Evolutionary conservation across 2,329 filamentous ascomycete species (phyloP).

Genomic region (Plenodomus lindquistii): DNA sequence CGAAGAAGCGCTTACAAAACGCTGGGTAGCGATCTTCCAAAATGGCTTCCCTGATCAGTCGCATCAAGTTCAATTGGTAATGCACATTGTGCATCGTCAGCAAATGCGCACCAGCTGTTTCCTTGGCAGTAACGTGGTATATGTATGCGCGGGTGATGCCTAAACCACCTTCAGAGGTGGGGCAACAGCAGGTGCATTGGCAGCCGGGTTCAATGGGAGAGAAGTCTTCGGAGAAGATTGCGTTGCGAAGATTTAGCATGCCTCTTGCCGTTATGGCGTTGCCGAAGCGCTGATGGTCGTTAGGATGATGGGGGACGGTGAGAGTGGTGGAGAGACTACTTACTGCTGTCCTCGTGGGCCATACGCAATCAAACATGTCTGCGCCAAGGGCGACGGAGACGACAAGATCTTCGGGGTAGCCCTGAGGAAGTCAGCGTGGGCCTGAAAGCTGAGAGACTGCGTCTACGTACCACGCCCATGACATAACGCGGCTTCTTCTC

Average conservation of each 20-base stretch:
- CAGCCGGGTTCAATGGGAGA: slow-evolving; percentile 81
- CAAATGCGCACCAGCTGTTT: slow-evolving; percentile 85
- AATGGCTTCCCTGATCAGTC: slow-evolving; percentile 72
- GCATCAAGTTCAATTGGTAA: slow-evolving; percentile 87
- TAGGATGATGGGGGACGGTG: background rate
- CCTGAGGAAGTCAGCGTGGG: slow-evolving; percentile 50
- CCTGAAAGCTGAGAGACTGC: background rate
- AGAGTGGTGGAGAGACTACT: slow-evolving; percentile 20
- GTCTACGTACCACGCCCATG: slow-evolving; percentile 77
- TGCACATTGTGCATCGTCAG: slow-evolving; percentile 96
- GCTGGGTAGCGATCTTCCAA: slow-evolving; percentile 78
- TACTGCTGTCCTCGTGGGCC: slow-evolving; percentile 90
- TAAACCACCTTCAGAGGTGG: slow-evolving; percentile 68
- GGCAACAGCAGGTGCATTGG: slow-evolving; percentile 75
- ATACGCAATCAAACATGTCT: slow-evolving; percentile 99
- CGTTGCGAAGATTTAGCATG: slow-evolving; percentile 81
- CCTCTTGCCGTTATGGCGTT: slow-evolving; percentile 85
- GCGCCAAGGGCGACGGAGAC: slow-evolving; percentile 92
- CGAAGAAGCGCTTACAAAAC: slow-evolving; percentile 80
- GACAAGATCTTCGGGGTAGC: slow-evolving; percentile 93
- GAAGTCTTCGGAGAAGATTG: slow-evolving; percentile 77
- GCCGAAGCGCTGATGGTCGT: slow-evolving; percentile 69
- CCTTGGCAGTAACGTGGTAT: slow-evolving; percentile 89
- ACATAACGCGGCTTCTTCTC: slow-evolving; percentile 96
- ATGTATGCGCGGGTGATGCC: slow-evolving; percentile 87